Evolutionary conservation across 2,329 filamentous ascomycete genomes (phyloP), one percentile per base, ranked within the genome.

Genomic region (Neophaeococcomyces mojaviensis): DNA sequence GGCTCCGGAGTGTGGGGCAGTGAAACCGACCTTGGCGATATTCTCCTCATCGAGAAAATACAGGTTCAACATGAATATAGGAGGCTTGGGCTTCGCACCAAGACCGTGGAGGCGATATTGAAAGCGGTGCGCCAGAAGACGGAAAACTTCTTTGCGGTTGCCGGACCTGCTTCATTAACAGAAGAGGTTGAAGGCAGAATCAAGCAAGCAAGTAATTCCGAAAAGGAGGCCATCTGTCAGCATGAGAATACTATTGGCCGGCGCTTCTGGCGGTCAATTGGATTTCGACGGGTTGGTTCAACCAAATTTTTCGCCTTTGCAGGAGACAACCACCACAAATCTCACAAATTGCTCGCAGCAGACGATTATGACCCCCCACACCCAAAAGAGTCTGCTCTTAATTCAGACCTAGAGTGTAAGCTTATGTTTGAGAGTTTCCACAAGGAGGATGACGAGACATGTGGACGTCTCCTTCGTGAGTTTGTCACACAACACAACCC

Each of bases 201-300:
- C 39, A 42, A 53, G 37, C 36, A 40, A 40, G 40, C 38, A 16
- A 47, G 46, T 30, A 39, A 31, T 26, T 52, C 58, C 22, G n/a
- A n/a, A n/a, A 37, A 52, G 46, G 18, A 35, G 22, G 38, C 36
- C 33, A 39, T 58, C 49, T 39, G 39, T 24, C 22, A 47, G 12
- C 34, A 39, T 34, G 41, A 49, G 47, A 13, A 43, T n/a, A 44
- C 55, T 46, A 41, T 39, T 37, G 49, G 57, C 19, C 40, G 48
- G 18, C 48, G 40, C 24, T 64, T 64, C 38, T 60, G 50, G 38
- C 52, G 55, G 19, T 51, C 58, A 13, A 31, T 63, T 28, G 61
- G 61, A 7, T 64, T 63, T 49, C 58, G 61, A 40, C 53, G 61
- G 36, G 55, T 66, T 36, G 64, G 63, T 8, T 57, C 54, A 19